Base-by-base conservation (phyloP, 129 eudicot genomes). In the Pseudognaphalium luteoalbum region DNA sequence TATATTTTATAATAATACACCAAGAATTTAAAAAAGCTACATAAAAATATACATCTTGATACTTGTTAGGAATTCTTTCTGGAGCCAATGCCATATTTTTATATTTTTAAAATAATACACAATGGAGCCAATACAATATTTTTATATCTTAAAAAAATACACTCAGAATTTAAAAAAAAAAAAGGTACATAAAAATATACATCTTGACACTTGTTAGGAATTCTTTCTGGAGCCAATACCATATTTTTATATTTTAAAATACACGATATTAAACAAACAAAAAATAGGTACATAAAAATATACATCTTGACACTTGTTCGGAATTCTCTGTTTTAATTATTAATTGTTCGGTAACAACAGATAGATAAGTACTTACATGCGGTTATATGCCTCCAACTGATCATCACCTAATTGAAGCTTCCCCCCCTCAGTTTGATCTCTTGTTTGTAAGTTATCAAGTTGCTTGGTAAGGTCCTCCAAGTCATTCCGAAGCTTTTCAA, bases 401-500 rank as follows among this genome's bases (percentile, higher is more conserved):
- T 83, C 89, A 70, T 89, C 99, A 70, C 78, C 96, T 65, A 95
- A 78, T 66, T 95, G 96, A 73, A 95, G 89, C 80, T 87, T 91
- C 66, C 90, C 99, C 68, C 97, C 94, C 61, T 86, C 91, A 58
- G 89, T 88, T 73, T 85, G 90, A 77, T 75, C 81, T 80, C 83
- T 87, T 71, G 89, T 86, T 56, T 86, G 88, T 75, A 95, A 80
- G 37, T 81, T 82, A 72, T 87, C 86, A 79, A 89, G 90, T 79
- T 85, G 93, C 83, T 78, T 82, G 33, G 86, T 86, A 30, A 89
- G 80, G 85, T 89, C 94, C 76, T 73, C 66, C 73, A 95, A 86
- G 74, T 91, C 94, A 83, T 86, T 89, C 85, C 80, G 82, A 73
- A 95, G 97, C 83, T 83, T 91, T 84, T 82, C 82, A 22, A 95